Conservation (phyloP, 345 rosid genomes). For the Cardamine occulta region DNA sequence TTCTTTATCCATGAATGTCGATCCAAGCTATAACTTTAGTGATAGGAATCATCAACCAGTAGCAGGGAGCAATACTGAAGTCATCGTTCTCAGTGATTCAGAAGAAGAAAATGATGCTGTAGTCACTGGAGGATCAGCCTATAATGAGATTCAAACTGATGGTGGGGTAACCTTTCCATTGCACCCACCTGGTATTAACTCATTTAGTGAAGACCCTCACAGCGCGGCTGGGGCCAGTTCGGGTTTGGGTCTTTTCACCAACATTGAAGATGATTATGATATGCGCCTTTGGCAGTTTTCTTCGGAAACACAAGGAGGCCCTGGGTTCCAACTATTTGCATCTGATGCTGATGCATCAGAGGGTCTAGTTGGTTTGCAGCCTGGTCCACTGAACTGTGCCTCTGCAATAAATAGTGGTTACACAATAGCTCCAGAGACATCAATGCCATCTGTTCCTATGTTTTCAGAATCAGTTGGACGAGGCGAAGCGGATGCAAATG, state of each 20-base stretch:
- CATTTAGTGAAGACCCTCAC: constrained; percentile 64
- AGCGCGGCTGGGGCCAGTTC: constrained; percentile 53
- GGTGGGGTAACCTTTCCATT: constrained; percentile 57
- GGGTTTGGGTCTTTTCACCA: constrained; percentile 61
- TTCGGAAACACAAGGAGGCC: constrained; percentile 61
- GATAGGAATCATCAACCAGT: constrained; percentile 46
- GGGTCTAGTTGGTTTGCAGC: constrained; percentile 59
- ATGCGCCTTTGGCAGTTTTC: constrained; percentile 70
- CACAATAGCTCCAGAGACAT: constrained; percentile 53
- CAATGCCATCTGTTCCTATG: constrained; percentile 50
- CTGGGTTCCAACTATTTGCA: constrained; percentile 78
- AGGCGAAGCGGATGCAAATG: constrained; percentile 53
- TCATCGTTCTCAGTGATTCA: constrained; percentile 88
- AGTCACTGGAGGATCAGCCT: constrained; percentile 51
- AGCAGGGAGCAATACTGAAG: constrained; percentile 59
- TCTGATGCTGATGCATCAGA: constrained; percentile 63
- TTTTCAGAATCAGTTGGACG: constrained; percentile 57
- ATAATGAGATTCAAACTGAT: constrained; percentile 25
- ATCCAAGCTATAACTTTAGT: constrained; percentile 52
- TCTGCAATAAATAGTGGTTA: constrained; percentile 54
- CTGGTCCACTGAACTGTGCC: constrained; percentile 51
- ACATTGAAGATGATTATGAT: constrained; percentile 69
- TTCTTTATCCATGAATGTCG: constrained; percentile 64
- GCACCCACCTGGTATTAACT: constrained; percentile 51
- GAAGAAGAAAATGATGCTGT: constrained; percentile 75